phyloP scores from a whole-genome alignment of 2,329 filamentous ascomycete genomes.

The Trematosphaeria pertusa region DNA sequence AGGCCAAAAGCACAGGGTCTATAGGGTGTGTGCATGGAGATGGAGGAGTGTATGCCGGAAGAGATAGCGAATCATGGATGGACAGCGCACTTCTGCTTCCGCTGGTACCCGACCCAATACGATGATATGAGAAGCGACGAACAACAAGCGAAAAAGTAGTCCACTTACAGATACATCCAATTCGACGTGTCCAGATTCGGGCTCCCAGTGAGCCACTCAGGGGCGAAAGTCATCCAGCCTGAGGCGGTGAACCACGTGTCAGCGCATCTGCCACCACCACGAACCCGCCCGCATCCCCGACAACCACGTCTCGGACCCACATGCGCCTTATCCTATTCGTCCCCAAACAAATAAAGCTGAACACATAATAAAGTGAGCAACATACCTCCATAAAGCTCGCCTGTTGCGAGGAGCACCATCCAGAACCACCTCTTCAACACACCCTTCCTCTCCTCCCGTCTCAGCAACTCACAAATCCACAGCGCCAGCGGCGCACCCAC shows the following conservation, averaged over 20 bases:
- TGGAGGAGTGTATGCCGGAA: no score
- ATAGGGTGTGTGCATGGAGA: no score
- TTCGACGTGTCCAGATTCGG: conserved; percentile 65
- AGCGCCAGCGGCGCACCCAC: conserved; percentile 64
- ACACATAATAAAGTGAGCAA: conserved; percentile 9
- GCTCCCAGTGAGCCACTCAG: conserved; percentile 68
- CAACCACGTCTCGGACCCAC: conserved; percentile 21
- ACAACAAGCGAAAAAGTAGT: conserved; percentile 2
- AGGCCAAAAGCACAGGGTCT: no score
- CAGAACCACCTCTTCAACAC: conserved; percentile 58
- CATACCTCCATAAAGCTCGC: conserved; percentile 67
- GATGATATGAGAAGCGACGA: no score
- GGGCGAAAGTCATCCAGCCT: conserved; percentile 70
- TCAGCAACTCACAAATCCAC: conserved; percentile 63
- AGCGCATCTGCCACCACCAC: conserved; percentile 32
- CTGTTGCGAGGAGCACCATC: conserved; percentile 66
- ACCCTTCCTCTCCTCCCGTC: conserved; percentile 47
- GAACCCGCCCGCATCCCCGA: conserved; percentile 25
- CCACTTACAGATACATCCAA: conserved; percentile 63
- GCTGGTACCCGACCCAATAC: no score
- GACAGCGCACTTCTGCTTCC: no score
- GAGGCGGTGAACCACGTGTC: conserved; percentile 47
- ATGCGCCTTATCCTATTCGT: conserved; percentile 12
- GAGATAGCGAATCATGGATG: no score
- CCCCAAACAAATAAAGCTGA: background rate